Conservation (phyloP, 2,329 filamentous ascomycete genomes). For the Penicillium sp. region DNA sequence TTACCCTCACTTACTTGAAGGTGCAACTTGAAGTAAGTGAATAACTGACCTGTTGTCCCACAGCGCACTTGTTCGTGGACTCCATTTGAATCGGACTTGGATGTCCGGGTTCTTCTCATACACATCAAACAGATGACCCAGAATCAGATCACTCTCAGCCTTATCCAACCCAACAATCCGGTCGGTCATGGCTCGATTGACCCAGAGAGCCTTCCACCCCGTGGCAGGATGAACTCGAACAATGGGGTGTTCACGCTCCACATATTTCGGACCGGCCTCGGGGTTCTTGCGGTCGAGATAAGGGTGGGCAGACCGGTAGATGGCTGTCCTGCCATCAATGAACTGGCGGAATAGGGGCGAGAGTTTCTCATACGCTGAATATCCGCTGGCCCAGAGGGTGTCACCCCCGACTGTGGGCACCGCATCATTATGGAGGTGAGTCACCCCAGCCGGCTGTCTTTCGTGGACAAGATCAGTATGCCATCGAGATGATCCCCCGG, state of each 20-base stretch:
- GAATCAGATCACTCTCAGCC: conserved; percentile 69
- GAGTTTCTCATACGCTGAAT: conserved; percentile 73
- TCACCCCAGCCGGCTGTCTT: conserved; percentile 70
- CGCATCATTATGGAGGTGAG: conserved; percentile 71
- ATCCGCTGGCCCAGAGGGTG: conserved; percentile 73
- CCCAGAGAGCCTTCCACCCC: conserved; percentile 74
- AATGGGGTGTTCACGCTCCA: conserved; percentile 71
- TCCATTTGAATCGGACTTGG: conserved; percentile 74
- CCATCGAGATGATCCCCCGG: conserved; percentile 70
- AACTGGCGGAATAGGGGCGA: conserved; percentile 71
- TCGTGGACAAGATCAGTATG: conserved; percentile 75
- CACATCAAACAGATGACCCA: conserved; percentile 69
- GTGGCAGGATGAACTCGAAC: conserved; percentile 74
- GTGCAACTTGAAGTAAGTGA: no score
- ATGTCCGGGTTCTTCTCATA: conserved; percentile 73
- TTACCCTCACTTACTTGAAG: no score
- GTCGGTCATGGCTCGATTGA: conserved; percentile 71
- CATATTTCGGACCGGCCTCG: conserved; percentile 63
- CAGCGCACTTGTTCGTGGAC: conserved; percentile 66
- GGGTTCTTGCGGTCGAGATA: conserved; percentile 69
- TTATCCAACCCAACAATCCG: conserved; percentile 71
- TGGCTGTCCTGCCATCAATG: conserved; percentile 68
- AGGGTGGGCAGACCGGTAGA: conserved; percentile 68
- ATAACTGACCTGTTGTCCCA: conserved; percentile 68
- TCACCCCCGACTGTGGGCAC: conserved; percentile 69